Evolutionary conservation across 139 green algal genomes (phyloP), one percentile per base, ranked within the genome.

Genomic region (Dunaliella sp.): DNA sequence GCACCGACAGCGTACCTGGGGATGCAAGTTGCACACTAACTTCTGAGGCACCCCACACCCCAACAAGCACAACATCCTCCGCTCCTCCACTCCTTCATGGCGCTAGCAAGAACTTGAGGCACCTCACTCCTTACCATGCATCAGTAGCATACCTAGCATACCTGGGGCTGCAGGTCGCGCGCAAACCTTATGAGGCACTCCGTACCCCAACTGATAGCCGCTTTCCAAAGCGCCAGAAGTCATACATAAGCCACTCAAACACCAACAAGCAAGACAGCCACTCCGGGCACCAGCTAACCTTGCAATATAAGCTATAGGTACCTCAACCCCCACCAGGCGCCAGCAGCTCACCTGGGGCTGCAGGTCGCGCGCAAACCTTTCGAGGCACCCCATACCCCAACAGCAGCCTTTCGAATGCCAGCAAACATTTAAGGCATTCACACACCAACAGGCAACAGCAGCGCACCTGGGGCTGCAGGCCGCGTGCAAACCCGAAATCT

Each of bases 401-500:
- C n/a, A n/a, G n/a, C n/a, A n/a, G n/a, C n/a, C n/a, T n/a, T n/a
- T n/a, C n/a, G n/a, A n/a, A n/a, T n/a, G n/a, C n/a, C n/a, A n/a
- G n/a, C n/a, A n/a, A n/a, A n/a, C n/a, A n/a, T n/a, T n/a, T n/a
- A n/a, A n/a, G n/a, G n/a, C n/a, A n/a, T n/a, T n/a, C n/a, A n/a
- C n/a, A n/a, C n/a, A n/a, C n/a, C n/a, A 33, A 80, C 26, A 28
- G 32, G 77, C 77, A 34, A 3, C 73, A 78, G 22, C 7, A 24
- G 24, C 84, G 34, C 36, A 88, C 86, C 87, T 97, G 92, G 25
- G 96, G 95, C 86, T 96, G 91, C 88, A 98, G 91, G 38, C 90
- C 93, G 36, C 97, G 88, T 21, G 97, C 97, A 92, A 99, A 99
- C 3, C 97, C 97, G 96, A 99, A 99, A 91, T 99, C 97, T 22